Evolutionary conservation across 768 basidiomycete species (phyloP), one percentile per base, ranked within the genome.

Genomic region (Russula lepida): DNA sequence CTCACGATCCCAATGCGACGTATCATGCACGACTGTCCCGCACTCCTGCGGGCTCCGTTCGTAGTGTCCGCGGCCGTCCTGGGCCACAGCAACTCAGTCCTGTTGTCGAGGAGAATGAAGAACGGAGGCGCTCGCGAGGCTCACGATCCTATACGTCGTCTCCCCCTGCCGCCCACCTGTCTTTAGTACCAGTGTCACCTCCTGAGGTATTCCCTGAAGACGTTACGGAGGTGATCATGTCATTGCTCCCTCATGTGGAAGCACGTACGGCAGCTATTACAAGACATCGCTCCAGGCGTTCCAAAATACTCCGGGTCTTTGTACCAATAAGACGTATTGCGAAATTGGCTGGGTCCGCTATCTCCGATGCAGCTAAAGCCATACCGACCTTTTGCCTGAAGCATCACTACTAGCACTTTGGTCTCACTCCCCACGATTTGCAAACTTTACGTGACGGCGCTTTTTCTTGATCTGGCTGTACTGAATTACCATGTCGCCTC

Each of bases 81-180:
- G 58, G 23, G 19, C 4, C 57, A 6, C 57, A 65, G 9, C 64
- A 66, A 58, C 64, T 66, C 39, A 66, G 66, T 23, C 66, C 66
- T 13, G 66, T 66, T 23, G 66, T 19, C 4, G 66, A 66, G 54
- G 66, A 66, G 56, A 61, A 19, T 17, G 66, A 65, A 30, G 64
- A 59, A 39, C 58, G 62, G 23, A 54, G 63, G 44, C 64, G 64
- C 13, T 64, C 64, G 17, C 56, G 60, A 46, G 63, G 57, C 13
- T 60, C 58, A 28, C 25, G 58, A 35, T 56, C 58, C 32, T 28
- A 25, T 37, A 23, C 54, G 8, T 54, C 61, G 30, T 54, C 65
- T 30, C 53, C 33, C n/a, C 43, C n/a, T 44, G 15, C 55, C 25
- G 13, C 58, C 8, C 51, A 28, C 46, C 54, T 59, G 30, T 58